Percentiles rank a stretch among this genome's conserved stretches.
phyloP scores from a whole-genome alignment of 441 rosid genomes.

The Populus trichocarpa region DNA sequence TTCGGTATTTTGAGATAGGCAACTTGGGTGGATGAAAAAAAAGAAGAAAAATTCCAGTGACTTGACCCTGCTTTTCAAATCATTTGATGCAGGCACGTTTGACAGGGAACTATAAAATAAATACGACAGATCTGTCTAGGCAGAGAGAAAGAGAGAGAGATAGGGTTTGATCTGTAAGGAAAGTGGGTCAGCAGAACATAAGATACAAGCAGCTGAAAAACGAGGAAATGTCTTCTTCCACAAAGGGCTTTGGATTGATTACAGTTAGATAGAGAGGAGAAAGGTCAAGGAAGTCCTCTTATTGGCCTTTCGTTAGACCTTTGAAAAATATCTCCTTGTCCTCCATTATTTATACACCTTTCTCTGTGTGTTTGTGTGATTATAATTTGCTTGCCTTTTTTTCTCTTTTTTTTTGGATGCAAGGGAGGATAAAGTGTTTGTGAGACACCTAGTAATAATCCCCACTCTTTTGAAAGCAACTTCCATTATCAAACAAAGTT shows the following conservation, averaged over 20 bases:
- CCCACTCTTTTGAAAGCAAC: neutral
- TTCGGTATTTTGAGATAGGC: slow-evolving; percentile 12
- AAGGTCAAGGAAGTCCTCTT: neutral
- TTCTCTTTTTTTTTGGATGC: neutral
- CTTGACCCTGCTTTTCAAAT: slow-evolving; percentile 15
- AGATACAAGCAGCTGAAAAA: slow-evolving; percentile 25
- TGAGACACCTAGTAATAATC: neutral
- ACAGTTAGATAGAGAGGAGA: neutral
- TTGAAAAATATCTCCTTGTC: neutral
- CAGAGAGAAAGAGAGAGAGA: neutral
- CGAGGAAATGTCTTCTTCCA: slow-evolving; percentile 36
- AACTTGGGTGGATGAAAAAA: neutral
- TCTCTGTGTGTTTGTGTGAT: neutral
- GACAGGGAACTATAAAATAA: slow-evolving; percentile 16
- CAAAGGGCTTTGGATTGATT: slow-evolving; percentile 1
- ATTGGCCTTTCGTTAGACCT: neutral
- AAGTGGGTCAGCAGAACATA: slow-evolving; percentile 18
- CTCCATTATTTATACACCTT: neutral
- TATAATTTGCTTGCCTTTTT: neutral
- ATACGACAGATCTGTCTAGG: neutral
- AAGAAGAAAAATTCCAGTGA: slow-evolving; percentile 11
- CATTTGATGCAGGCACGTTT: slow-evolving; percentile 31
- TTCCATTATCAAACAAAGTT: neutral
- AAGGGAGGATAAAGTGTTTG: neutral
- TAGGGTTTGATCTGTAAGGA: neutral